phyloP scores from a whole-genome alignment of 1,139 yeast species.

The Suhomyces bolitotheri region DNA sequence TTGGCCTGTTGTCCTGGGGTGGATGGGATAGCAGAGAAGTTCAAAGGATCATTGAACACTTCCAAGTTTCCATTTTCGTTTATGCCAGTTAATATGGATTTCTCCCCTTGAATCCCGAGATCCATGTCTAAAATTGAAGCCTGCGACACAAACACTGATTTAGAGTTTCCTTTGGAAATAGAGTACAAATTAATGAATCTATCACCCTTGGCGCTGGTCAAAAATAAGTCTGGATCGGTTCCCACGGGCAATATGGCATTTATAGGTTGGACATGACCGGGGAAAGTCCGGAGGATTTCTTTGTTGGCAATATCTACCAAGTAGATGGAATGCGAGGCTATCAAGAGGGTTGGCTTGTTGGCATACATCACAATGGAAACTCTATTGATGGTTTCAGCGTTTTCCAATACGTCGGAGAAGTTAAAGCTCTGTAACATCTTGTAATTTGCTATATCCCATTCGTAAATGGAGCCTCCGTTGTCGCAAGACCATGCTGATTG shows the following conservation, averaged over 20 bases:
- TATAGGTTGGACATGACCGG: conserved; percentile 74
- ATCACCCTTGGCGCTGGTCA: conserved; percentile 75
- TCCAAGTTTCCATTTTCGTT: conserved; percentile 74
- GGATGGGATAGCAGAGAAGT: conserved; percentile 19
- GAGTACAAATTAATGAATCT: conserved; percentile 76
- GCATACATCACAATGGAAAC: conserved; percentile 37
- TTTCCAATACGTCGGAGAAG: conserved; percentile 38
- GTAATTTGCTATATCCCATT: conserved; percentile 59
- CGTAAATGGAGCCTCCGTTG: conserved; percentile 57
- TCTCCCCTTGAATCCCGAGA: conserved; percentile 36
- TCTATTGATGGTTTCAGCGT: conserved; percentile 34
- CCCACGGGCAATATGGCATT: conserved; percentile 44
- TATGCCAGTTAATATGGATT: conserved; percentile 50
- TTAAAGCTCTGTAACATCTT: conserved; percentile 43
- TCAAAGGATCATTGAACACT: conserved; percentile 58
- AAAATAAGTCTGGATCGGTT: conserved; percentile 42
- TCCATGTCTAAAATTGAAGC: conserved; percentile 53
- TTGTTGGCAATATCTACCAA: conserved; percentile 45
- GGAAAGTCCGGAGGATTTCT: conserved; percentile 50
- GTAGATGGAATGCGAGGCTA: conserved; percentile 65
- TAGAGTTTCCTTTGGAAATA: conserved; percentile 40
- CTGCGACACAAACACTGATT: conserved; percentile 64
- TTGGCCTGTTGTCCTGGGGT: conserved; percentile 23
- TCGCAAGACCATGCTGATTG: conserved; percentile 65
- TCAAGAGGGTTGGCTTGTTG: conserved; percentile 48